Percentiles rank a stretch among this genome's conserved stretches.
Evolutionary conservation across 768 basidiomycete genomes (phyloP).

Genomic region (Mycena alexandri): DNA sequence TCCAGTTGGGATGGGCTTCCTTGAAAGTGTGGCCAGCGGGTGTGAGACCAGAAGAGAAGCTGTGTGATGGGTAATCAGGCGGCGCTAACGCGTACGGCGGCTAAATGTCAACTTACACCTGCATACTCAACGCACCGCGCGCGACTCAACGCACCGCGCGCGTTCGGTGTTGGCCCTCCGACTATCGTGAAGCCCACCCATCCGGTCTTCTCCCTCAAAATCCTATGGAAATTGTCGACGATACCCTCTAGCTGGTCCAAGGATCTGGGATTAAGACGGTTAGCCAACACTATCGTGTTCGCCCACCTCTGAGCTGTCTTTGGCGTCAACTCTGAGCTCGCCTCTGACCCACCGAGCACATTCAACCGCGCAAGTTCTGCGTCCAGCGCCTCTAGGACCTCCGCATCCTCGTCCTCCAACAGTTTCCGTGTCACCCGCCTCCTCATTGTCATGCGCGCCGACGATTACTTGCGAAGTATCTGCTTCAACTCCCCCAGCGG

Average conservation of each 20-base stretch:
- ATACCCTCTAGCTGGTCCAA: slow-evolving; percentile 6
- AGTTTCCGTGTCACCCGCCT: background rate
- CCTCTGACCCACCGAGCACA: too few relatives aligned
- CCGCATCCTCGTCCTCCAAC: slow-evolving; percentile 2
- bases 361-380: too few relatives aligned
- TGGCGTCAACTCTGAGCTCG: too few relatives aligned
- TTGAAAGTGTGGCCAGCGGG: slow-evolving; percentile 8
- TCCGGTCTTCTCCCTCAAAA: background rate
- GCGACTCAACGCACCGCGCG: background rate
- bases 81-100: background rate
- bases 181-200: slow-evolving; percentile 7
- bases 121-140: background rate
- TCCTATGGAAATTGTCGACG: background rate
- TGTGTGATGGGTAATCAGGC: background rate
- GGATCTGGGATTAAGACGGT: background rate
- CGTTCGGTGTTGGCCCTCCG: slow-evolving; percentile 13
- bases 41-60: background rate
- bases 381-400: background rate
- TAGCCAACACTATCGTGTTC: background rate
- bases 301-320: too few relatives aligned
- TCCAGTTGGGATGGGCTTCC: slow-evolving; percentile 15
- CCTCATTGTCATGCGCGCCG: background rate
- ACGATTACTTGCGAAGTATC: background rate
- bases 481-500: background rate
- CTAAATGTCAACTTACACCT: slow-evolving; percentile 13